phyloP scores from a whole-genome alignment of 805 yeast species.

The Myxozyma vanderwaltii region DNA sequence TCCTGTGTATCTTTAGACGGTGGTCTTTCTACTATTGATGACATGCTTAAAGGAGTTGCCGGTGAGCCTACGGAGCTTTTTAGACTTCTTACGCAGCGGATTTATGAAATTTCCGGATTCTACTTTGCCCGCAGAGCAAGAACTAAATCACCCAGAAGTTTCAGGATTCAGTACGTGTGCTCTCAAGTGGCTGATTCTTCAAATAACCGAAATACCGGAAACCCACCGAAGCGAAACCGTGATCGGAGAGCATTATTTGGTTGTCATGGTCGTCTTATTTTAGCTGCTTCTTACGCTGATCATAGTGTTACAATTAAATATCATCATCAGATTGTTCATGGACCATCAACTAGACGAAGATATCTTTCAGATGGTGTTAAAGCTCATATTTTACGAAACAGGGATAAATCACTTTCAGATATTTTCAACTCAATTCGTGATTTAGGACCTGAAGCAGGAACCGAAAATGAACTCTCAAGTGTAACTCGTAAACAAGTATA shows the following conservation, averaged over 20 bases:
- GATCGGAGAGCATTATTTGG: conserved; percentile 24
- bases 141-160: conserved; percentile 22
- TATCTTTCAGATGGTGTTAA: conserved; percentile 28
- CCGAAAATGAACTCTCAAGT: conserved; percentile 2
- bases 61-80: conserved; percentile 30
- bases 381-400: conserved; percentile 15
- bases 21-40: conserved; percentile 60
- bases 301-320: conserved; percentile 24
- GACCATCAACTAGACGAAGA: conserved; percentile 26
- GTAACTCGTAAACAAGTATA: conserved; percentile 31
- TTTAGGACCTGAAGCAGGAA: conserved; percentile 11
- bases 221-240: conserved; percentile 24
- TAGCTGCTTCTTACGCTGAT: conserved; percentile 24
- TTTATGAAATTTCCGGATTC: conserved; percentile 23
- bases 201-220: conserved; percentile 15
- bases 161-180: conserved; percentile 30
- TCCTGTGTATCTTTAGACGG: conserved; percentile 37
- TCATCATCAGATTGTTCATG: conserved; percentile 27
- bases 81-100: conserved; percentile 15
- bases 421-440: conserved; percentile 18
- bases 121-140: conserved; percentile 31
- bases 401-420: conserved; percentile 19
- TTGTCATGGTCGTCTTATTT: conserved; percentile 30
- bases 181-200: conserved; percentile 33
- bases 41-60: conserved; percentile 60